Evolutionary conservation across 768 basidiomycete species (phyloP), one percentile per base, ranked within the genome.

Genomic region (Phaeotremella skinneri): DNA sequence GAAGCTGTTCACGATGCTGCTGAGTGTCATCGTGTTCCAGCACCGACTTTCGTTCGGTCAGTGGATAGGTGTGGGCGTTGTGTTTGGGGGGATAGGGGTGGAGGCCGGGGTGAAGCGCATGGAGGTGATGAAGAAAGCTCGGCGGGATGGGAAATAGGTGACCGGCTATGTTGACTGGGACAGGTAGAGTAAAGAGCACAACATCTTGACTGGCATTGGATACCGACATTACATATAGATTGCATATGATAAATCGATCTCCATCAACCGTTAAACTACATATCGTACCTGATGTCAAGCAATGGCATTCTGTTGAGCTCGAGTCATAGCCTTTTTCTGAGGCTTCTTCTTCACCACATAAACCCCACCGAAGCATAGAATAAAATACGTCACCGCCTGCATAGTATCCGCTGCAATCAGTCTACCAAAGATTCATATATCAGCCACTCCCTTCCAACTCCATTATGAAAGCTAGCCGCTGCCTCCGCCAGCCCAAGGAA

Each of bases 1-100:
- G 56, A 98, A 98, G 79, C 81, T 99, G 76, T 92, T 96, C 78
- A 98, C 96, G 7, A 99, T 99, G 93, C 81, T 99, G 16, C 81
- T 99, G 41, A 94, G 91, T 17, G 93, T 99, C 5, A 75, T 93
- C 26, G 83, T 98, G 0, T 98, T 96, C 74, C 86, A 89, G 68
- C 96, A 98, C 77, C 83, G 80, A 63, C 81, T 99, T 53, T 86
- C 87, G 0, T 48, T 73, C 1, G 92, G 92, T 1, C 96, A 98
- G 76, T 98, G 94, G 96, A 70, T 83, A 2, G 96, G 96, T n/a
- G 85, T 93, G 0, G 87, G 79, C 1, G 84, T 92, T 20, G 96
- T 98, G 1, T 98, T 99, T 77, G 85, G 85, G n/a, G 96, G 92
- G 1, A 96, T 98, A 60, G 91, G 89, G 0, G 82, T 96, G 9